Conservation (phyloP, 148 eudicot genomes). For the Gaultheria prostrata region DNA sequence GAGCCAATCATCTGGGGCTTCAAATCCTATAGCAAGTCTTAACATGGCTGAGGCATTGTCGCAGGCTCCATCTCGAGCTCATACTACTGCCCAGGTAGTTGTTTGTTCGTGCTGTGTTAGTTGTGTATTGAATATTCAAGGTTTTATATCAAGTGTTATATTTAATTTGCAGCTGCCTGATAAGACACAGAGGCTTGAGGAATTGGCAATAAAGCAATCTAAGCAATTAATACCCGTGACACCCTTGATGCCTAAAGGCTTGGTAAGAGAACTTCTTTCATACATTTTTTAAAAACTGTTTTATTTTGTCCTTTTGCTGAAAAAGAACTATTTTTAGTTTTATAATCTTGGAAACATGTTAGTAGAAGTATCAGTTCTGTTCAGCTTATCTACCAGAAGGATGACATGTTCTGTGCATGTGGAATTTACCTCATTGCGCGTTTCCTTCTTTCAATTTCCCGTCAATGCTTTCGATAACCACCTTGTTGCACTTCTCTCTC, state of each 20-base stretch:
- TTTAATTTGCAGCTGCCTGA: constrained; percentile 42
- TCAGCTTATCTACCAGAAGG: background rate
- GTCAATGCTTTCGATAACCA: background rate
- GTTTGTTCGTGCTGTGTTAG: constrained; percentile 1
- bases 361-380: background rate
- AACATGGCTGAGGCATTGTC: constrained; percentile 87
- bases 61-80: constrained; percentile 66
- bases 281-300: background rate
- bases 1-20: constrained; percentile 30
- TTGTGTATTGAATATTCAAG: background rate
- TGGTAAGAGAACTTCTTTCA: constrained; percentile 37
- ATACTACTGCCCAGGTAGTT: constrained; percentile 56
- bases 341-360: background rate
- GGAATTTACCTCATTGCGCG: background rate
- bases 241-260: constrained; percentile 57
- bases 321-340: background rate
- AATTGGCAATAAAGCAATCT: constrained; percentile 70
- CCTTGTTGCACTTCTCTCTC: background rate
- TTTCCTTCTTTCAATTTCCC: background rate
- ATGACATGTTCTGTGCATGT: background rate
- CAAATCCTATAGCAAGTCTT: constrained; percentile 42
- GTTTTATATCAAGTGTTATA: background rate
- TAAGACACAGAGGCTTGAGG: constrained; percentile 73
- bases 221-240: constrained; percentile 83
- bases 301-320: background rate